Conservation (phyloP, 257 asterid species). For the Solanum lycopersicoides region DNA sequence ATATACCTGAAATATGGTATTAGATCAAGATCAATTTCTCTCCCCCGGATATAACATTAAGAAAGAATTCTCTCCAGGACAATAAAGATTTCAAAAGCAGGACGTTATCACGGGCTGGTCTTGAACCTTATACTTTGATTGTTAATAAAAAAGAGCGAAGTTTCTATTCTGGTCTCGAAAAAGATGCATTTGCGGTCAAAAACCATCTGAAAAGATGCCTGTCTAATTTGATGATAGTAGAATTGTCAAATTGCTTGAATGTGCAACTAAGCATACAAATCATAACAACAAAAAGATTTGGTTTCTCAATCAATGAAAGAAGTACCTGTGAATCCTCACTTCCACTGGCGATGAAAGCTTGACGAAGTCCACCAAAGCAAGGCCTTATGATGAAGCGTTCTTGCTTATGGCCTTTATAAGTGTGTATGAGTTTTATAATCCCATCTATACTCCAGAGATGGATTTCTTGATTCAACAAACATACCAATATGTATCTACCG, state of each 20-base stretch:
- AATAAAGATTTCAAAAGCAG: neutral
- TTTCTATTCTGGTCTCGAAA: neutral
- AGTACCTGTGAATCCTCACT: slow-evolving; percentile 93
- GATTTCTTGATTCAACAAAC: slow-evolving; percentile 61
- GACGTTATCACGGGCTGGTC: neutral
- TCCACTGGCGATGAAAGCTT: slow-evolving; percentile 86
- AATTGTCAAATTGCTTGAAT: neutral
- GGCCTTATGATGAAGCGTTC: slow-evolving; percentile 70
- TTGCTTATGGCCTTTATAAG: slow-evolving; percentile 76
- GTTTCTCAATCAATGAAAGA: neutral
- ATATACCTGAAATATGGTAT: slow-evolving; percentile 32
- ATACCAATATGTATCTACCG: slow-evolving; percentile 57
- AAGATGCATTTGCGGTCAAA: neutral
- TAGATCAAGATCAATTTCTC: neutral
- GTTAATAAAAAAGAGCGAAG: neutral
- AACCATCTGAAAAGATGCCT: neutral
- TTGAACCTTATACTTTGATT: neutral
- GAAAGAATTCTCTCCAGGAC: neutral
- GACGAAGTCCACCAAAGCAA: slow-evolving; percentile 81
- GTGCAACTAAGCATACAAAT: neutral
- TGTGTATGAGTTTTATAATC: slow-evolving; percentile 36
- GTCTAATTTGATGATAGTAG: neutral
- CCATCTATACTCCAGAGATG: slow-evolving; percentile 86
- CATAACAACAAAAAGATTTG: neutral
- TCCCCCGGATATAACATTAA: neutral